Evolutionary conservation across 1,284 basidiomycete genomes (phyloP).

Genomic region (Ceratobasidium sp.): DNA sequence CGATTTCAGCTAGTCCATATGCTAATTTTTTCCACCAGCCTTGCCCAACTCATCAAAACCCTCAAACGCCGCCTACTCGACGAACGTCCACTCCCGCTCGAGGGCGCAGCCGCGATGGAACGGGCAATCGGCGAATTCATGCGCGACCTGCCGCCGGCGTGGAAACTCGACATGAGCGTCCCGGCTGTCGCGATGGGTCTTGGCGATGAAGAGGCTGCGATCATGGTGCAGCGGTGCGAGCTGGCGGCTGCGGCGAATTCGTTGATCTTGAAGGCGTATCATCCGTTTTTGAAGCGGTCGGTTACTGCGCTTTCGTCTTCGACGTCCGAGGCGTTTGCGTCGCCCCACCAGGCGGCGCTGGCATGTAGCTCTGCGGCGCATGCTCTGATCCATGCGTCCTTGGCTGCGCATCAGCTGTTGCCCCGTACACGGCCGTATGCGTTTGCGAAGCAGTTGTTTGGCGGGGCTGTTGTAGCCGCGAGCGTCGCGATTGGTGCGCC

Average conservation of each 20-base stretch:
- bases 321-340: slow-evolving; percentile 46
- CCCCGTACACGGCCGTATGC: slow-evolving; percentile 63
- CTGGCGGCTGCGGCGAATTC: slow-evolving; percentile 70
- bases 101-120: slow-evolving; percentile 70
- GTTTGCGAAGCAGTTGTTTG: slow-evolving; percentile 70
- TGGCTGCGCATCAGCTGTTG: slow-evolving; percentile 53
- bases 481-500: slow-evolving; percentile 70
- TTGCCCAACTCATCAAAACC: slow-evolving; percentile 66
- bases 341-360: slow-evolving; percentile 65
- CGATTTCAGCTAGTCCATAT: background rate
- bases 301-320: slow-evolving; percentile 41
- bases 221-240: slow-evolving; percentile 68
- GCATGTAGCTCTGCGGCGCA: slow-evolving; percentile 74
- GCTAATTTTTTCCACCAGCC: slow-evolving; percentile 52
- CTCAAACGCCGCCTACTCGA: slow-evolving; percentile 59
- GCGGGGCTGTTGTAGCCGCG: slow-evolving; percentile 72
- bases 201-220: slow-evolving; percentile 51
- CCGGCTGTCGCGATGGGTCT: slow-evolving; percentile 54
- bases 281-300: slow-evolving; percentile 70
- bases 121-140: slow-evolving; percentile 69
- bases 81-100: slow-evolving; percentile 56
- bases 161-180: slow-evolving; percentile 49
- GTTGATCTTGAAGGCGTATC: slow-evolving; percentile 71
- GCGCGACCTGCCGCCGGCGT: slow-evolving; percentile 61
- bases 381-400: slow-evolving; percentile 66